Base-by-base conservation (phyloP, 331 rosid species). In the Dryas integrifolia region DNA sequence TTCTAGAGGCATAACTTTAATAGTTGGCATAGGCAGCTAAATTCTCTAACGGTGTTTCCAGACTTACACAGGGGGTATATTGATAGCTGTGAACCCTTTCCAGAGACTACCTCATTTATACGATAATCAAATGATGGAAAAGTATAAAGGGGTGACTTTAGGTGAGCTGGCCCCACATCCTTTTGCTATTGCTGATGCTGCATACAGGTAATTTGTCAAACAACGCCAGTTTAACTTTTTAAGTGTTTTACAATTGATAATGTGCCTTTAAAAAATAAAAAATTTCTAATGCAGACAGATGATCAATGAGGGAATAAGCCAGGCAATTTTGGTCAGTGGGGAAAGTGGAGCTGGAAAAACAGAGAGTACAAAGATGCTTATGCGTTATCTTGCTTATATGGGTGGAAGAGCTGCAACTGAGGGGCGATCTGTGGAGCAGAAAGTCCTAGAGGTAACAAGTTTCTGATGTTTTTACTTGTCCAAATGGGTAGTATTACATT, bases 271-370 rank as follows among this genome's bases (percentile, higher is more conserved):
- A 51, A 59, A 9, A 44, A n/a, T 52, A 66, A 49, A 47, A 15
- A 8, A 0, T 52, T 7, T 45, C 21, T 30, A 58, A 65, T 82
- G 70, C 86, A 86, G 91, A 72, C 68, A 79, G 72, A 84, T 86
- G 91, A 66, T 86, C 35, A 86, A 86, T 21, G 91, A 86, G 73
- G 76, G 86, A 65, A 72, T 82, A 58, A 92, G 99, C 82, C 99
- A 95, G 86, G 68, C 98, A 75, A 95, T 95, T 86, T 85, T 95
- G 84, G 99, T 95, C 47, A 95, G 98, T 82, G 98, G 99, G 76
- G 99, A 95, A 85, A 95, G 98, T 88, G 99, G 99, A 82, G 98
- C 99, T n/a, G 99, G 99, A 35, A 95, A 95, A 88, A 95, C 99
- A 40, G 99, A 95, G 75, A 89, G 99, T 67, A 95, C 99, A 48